Base-by-base conservation (phyloP, 2,329 filamentous ascomycete species). In the Fusarium buxicola region DNA sequence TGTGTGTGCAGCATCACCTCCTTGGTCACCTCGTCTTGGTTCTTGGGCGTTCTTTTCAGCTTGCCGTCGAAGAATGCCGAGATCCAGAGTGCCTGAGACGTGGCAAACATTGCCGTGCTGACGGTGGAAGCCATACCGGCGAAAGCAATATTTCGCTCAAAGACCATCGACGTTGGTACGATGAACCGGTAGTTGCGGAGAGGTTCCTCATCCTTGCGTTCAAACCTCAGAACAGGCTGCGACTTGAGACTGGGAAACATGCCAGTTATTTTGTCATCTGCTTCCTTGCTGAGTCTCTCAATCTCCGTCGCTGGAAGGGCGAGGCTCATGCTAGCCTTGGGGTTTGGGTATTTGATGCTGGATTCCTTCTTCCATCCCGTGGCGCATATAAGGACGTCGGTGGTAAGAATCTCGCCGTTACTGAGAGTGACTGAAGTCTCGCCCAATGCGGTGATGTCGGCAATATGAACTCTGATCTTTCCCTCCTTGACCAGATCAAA, bases 1-100 rank as follows among this genome's bases (percentile, higher is more conserved):
- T 89, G 85, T 16, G 83, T 87, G 70, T 89, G 81, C 41, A 92
- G 76, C 21, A 88, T 82, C 0, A 88, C 86, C 65, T 89, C 82
- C 60, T 82, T 80, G 49, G 88, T 82, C 0, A 88, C 86, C 65
- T 89, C 82, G 60, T 82, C 80, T 49, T 74, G 77, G 15, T 85
- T 63, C 74, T 10, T 88, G 68, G 8, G 81, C 77, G 12, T 60
- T 60, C 4, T 49, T 34, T 8, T 66, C 55, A 5, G 60, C 39
- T 69, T 65, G 21, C 69, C 69, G 4, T 73, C 66, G 46, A 94
- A 83, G 70, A 87, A 92, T 1, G 90, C 88, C 0, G 81, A 79
- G 27, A 89, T 80, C 88, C 88, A 91, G 4, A 90, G 77, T 1
- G 84, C 84, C 68, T 85, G 82, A 2, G 78, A 63, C 51, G 84